Percentiles rank a stretch among this genome's conserved stretches.
Conservation (phyloP, 108 stramenopile species). For the Discostella pseudostelligera region DNA sequence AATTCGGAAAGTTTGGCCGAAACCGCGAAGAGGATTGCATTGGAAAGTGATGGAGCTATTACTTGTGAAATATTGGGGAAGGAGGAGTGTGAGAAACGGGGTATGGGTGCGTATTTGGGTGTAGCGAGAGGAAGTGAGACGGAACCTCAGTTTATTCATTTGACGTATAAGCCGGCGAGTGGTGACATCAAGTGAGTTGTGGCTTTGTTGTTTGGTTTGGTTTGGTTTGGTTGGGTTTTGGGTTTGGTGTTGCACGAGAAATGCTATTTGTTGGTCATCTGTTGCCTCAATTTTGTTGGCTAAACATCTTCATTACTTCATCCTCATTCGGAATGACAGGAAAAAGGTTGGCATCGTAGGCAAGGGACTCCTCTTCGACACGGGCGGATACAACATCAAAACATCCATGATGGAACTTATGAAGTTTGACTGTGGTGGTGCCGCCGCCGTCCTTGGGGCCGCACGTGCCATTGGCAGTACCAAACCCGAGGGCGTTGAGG, state of each 20-base stretch:
- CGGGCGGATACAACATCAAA: conserved; percentile 99
- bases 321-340: no score
- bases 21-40: conserved; percentile 79
- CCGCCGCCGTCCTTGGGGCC: conserved; percentile 80
- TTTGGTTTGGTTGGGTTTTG: no score
- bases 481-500: conserved; percentile 81
- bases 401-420: conserved; percentile 97
- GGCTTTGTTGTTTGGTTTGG: background rate
- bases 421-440: conserved; percentile 99
- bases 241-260: no score
- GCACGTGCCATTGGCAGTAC: conserved; percentile 74
- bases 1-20: conserved; percentile 85
- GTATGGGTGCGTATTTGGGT: conserved; percentile 92
- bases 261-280: no score
- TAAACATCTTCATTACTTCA: no score
- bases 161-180: conserved; percentile 79
- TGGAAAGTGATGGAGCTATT: conserved; percentile 69
- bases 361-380: conserved; percentile 97
- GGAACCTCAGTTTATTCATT: conserved; percentile 95
- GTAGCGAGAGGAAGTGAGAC: conserved; percentile 92
- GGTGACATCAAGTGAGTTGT: conserved; percentile 36
- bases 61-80: conserved; percentile 80
- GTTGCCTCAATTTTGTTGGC: no score
- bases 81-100: conserved; percentile 81
- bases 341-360: conserved; percentile 92